These are phyloP conservation scores for Acanthamoeba triangularis DNA, from an alignment of 208 protist genomes.

Conservation along the genomic window DNA sequence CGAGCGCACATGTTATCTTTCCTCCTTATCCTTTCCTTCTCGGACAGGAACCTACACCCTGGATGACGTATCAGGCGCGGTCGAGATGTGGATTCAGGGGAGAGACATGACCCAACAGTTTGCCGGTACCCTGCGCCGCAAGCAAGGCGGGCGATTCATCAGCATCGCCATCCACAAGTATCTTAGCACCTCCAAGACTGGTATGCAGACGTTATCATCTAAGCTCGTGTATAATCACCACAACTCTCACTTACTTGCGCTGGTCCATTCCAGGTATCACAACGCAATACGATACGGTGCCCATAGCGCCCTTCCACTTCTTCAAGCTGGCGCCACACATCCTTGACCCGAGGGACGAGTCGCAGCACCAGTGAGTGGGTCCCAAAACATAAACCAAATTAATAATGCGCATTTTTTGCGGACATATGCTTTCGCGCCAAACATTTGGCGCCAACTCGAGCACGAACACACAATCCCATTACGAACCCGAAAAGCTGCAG, in stretches of 20 bases:
- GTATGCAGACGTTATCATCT: neutral
- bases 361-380: neutral
- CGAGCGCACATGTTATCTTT: neutral
- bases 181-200: slow-evolving; percentile 12
- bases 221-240: neutral
- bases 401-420: too few relatives aligned
- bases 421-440: too few relatives aligned
- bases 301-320: slow-evolving; percentile 47
- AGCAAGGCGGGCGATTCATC: slow-evolving; percentile 51
- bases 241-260: neutral
- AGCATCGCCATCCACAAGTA: slow-evolving; percentile 27
- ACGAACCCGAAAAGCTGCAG: too few relatives aligned
- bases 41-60: neutral
- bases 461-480: too few relatives aligned
- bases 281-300: neutral
- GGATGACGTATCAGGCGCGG: neutral
- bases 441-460: too few relatives aligned
- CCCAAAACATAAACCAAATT: too few relatives aligned
- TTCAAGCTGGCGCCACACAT: slow-evolving; percentile 18
- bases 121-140: neutral
- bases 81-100: slow-evolving; percentile 59
- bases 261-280: neutral
- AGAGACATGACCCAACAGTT: slow-evolving; percentile 48
- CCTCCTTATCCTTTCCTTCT: neutral
- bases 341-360: neutral